Evolutionary conservation across 176 grass and related monocot genomes (phyloP), one percentile per base, ranked within the genome.

Genomic region (Oryza meyeriana): DNA sequence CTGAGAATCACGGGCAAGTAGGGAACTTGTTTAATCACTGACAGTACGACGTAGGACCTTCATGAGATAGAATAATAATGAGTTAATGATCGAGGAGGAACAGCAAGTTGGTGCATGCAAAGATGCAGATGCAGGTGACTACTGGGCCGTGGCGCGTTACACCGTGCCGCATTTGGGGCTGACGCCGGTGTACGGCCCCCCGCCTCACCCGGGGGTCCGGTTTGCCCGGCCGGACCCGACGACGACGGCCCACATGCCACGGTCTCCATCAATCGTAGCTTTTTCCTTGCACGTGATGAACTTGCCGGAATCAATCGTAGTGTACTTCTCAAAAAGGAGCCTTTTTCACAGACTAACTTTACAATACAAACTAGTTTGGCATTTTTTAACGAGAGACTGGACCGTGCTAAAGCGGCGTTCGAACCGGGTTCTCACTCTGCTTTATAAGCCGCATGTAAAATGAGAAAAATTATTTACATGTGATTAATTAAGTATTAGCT

Each of bases 161-260:
- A 80, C 31, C 31, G 47, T 57, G 47, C 66, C 79, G 79, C 79
- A 8, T 71, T 36, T 20, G 66, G 30, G 47, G 78, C 66, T 22
- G 79, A 81, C 66, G 64, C 40, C 29, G 32, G 47, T n/a, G 66
- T 81, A 81, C 48, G 79, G 16, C 9, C 22, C 45, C 27, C 65
- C 66, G 79, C 33, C 33, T 26, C 32, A 28, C n/a, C 44, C 78
- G 71, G 71, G 78, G 76, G 62, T 59, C n/a, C 55, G n/a, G 18
- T 40, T 41, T 45, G 16, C 39, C 61, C 10, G 38, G 38, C 61
- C 10, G 38, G 38, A 28, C 40, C 1, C 26, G 4, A 25, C 20
- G 66, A 69, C 67, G 22, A n/a, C 26, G 24, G 34, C 33, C 2
- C 11, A 40, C 38, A 16, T 28, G 38, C 68, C 25, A 13, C 6